Percentiles rank a stretch among this genome's conserved stretches.
Conservation (phyloP, 257 asterid species). For the Jasminum sambac region DNA sequence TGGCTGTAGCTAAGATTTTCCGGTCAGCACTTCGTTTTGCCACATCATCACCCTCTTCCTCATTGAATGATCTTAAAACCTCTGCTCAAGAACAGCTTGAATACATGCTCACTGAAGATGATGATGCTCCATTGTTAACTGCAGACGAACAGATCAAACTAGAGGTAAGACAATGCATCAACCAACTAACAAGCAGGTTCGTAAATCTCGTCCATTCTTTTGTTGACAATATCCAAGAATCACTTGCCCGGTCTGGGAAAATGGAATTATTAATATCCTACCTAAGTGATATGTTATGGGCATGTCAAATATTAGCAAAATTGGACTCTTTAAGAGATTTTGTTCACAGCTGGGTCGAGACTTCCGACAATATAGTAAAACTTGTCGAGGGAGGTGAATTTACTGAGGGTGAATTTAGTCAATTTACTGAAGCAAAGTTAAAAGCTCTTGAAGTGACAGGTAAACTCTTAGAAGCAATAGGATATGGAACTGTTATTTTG, state of each 20-base stretch:
- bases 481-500: conserved; percentile 54
- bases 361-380: conserved; percentile 45
- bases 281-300: conserved; percentile 71
- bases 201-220: conserved; percentile 45
- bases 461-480: conserved; percentile 66
- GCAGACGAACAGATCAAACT: conserved; percentile 55
- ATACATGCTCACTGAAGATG: conserved; percentile 87
- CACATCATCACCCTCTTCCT: conserved; percentile 59
- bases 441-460: conserved; percentile 62
- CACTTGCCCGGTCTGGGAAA: conserved; percentile 35
- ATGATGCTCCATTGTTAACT: conserved; percentile 70
- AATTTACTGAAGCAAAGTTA: conserved; percentile 32
- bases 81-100: conserved; percentile 91
- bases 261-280: conserved; percentile 38
- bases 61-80: conserved; percentile 59
- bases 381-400: conserved; percentile 35
- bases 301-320: conserved; percentile 61
- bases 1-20: conserved; percentile 51
- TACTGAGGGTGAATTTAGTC: conserved; percentile 20
- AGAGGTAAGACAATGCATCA: conserved; percentile 48
- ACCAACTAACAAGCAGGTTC: conserved; percentile 45
- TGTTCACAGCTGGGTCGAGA: conserved; percentile 60
- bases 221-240: conserved; percentile 39
- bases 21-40: conserved; percentile 67
- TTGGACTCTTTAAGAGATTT: conserved; percentile 59